These are phyloP conservation scores for Trichoderma endophyticum DNA, from an alignment of 2,329 filamentous ascomycete genomes.

Conservation along the genomic window DNA sequence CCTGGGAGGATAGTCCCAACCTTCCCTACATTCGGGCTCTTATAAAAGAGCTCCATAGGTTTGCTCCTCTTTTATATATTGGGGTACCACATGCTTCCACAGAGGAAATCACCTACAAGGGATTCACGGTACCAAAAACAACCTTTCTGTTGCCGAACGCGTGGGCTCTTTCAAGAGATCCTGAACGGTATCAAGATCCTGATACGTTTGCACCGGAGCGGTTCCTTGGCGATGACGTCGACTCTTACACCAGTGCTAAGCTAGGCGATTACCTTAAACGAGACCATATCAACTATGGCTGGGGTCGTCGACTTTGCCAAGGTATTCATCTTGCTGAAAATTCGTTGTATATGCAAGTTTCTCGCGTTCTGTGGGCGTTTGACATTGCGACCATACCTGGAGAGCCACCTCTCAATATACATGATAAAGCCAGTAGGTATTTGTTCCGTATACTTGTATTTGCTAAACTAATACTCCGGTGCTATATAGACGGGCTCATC, in stretches of 20 bases:
- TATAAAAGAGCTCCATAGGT: slow-evolving; percentile 28
- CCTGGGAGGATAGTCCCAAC: slow-evolving; percentile 39
- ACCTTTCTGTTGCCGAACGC: neutral
- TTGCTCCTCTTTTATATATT: neutral
- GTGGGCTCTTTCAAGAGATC: neutral
- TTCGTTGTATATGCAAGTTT: slow-evolving; percentile 45
- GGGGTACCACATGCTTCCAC: neutral
- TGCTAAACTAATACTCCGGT: neutral
- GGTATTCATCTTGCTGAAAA: slow-evolving; percentile 54
- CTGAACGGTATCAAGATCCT: neutral
- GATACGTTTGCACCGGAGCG: slow-evolving; percentile 14
- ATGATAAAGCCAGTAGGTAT: neutral
- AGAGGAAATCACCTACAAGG: neutral
- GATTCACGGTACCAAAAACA: neutral
- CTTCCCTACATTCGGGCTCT: slow-evolving; percentile 42
- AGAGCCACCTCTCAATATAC: neutral
- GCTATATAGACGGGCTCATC: neutral
- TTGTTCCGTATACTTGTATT: neutral
- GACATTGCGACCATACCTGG: slow-evolving; percentile 30
- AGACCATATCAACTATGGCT: slow-evolving; percentile 54
- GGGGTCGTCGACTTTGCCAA: slow-evolving; percentile 55
- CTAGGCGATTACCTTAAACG: slow-evolving; percentile 39
- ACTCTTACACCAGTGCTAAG: slow-evolving; percentile 29
- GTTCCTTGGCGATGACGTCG: slow-evolving; percentile 28
- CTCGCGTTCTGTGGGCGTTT: slow-evolving; percentile 49